phyloP scores from a whole-genome alignment of 352 stramenopile genomes.

The Pythium myriotylum region DNA sequence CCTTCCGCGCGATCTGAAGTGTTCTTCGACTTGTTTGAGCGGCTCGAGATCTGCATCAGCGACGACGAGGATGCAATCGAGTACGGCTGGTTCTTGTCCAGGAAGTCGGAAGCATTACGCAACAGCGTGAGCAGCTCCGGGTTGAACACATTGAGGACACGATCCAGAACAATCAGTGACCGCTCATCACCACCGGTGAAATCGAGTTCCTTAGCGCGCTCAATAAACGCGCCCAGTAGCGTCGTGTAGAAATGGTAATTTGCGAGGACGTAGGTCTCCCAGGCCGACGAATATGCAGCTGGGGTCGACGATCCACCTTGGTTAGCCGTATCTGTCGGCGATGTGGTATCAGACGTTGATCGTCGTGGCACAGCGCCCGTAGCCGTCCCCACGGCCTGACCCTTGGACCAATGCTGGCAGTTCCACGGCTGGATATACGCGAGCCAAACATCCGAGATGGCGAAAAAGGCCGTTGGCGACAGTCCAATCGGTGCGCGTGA shows the following conservation, averaged over 20 bases:
- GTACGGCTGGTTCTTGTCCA: conserved; percentile 76
- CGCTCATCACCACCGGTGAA: conserved; percentile 69
- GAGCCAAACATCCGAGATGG: conserved; percentile 86
- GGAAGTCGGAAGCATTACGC: conserved; percentile 51
- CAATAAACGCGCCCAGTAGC: conserved; percentile 76
- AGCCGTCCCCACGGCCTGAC: conserved; percentile 2
- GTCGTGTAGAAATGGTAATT: conserved; percentile 91
- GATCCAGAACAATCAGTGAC: conserved; percentile 63
- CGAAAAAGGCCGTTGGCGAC: conserved; percentile 77
- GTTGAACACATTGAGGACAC: conserved; percentile 73
- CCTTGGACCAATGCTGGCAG: conserved; percentile 64
- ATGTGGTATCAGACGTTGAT: conserved; percentile 2
- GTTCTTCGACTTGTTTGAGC: conserved; percentile 23
- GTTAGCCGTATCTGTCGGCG: conserved; percentile 2
- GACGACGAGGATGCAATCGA: conserved; percentile 41
- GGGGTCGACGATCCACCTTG: not conserved
- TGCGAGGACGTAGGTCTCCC: conserved; percentile 81
- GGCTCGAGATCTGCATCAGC: conserved; percentile 22
- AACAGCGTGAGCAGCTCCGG: conserved; percentile 68
- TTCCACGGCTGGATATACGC: conserved; percentile 87
- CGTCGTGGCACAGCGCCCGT: not conserved
- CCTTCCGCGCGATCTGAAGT: conserved; percentile 30
- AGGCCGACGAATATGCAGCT: conserved; percentile 51
- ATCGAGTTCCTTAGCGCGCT: conserved; percentile 84
- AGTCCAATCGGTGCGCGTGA: conserved; percentile 76